Evolutionary conservation across 73 alveolate genomes (phyloP).

Genomic region (Tetrahymena elliotti): DNA sequence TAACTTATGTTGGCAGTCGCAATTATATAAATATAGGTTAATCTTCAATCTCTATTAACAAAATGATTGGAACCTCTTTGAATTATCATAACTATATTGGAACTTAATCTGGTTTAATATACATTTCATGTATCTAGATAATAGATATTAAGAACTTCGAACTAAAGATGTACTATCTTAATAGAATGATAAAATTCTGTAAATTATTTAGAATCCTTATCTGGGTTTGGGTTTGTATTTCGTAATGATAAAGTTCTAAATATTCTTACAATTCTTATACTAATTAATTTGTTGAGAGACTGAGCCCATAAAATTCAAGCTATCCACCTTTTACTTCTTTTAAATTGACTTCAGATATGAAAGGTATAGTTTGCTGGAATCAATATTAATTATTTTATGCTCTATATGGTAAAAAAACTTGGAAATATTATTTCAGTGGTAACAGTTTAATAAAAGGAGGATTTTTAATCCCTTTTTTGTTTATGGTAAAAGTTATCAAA

Average conservation of each 20-base stretch:
- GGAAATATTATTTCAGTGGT: background rate
- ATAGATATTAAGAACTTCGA: background rate
- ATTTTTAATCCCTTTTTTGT: background rate
- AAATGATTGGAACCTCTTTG: background rate
- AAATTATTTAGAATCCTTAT: background rate
- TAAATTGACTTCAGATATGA: too few relatives aligned
- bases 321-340: background rate
- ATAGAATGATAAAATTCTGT: background rate
- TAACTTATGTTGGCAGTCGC: background rate
- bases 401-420: background rate
- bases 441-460: background rate
- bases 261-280: background rate
- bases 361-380: background rate
- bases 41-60: background rate
- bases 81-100: background rate
- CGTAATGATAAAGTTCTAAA: background rate
- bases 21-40: background rate
- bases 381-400: background rate
- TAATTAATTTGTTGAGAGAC: background rate
- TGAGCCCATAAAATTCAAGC: background rate
- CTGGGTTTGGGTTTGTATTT: background rate
- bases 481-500: background rate
- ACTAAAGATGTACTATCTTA: background rate
- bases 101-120: background rate
- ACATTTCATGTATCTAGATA: too few relatives aligned